These are phyloP conservation scores for Hordeum pubiflorum DNA, from an alignment of 202 grass and related monocot species.

Conservation along the genomic window DNA sequence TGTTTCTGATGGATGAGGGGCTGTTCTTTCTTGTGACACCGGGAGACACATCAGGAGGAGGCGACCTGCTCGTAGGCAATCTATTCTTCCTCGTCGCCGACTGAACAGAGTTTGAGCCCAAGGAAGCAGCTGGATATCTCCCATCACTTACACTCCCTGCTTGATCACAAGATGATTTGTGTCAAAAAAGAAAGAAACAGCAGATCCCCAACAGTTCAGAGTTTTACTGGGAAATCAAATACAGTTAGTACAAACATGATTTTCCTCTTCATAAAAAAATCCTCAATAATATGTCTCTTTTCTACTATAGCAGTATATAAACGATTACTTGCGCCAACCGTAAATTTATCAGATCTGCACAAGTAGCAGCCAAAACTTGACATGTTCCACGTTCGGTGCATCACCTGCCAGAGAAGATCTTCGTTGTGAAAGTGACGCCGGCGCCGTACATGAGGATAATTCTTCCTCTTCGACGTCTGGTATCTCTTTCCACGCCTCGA, in stretches of 20 bases:
- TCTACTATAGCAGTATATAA: conserved; percentile 7
- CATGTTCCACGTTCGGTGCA: conserved; percentile 6
- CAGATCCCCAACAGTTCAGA: not conserved
- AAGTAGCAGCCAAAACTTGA: conserved; percentile 12
- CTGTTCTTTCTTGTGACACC: conserved; percentile 34
- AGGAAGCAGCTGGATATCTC: conserved; percentile 36
- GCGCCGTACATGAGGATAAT: conserved; percentile 31
- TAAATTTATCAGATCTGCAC: conserved; percentile 32
- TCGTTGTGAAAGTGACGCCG: conserved; percentile 36
- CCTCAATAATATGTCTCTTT: not conserved
- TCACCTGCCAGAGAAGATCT: conserved; percentile 61
- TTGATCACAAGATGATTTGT: conserved; percentile 8
- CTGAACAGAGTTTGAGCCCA: conserved; percentile 46
- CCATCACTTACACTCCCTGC: conserved; percentile 56
- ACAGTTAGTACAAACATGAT: not conserved
- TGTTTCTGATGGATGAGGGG: conserved; percentile 55
- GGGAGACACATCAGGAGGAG: conserved; percentile 55
- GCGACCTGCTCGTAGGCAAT: conserved; percentile 47
- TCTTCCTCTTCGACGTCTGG: conserved; percentile 53
- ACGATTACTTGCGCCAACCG: conserved; percentile 11
- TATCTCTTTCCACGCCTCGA: conserved; percentile 87
- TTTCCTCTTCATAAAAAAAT: not conserved
- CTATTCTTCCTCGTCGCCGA: conserved; percentile 42
- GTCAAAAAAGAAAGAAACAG: conserved; percentile 4
- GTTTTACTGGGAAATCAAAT: not conserved